Evolutionary conservation across 257 asterid species (phyloP), one percentile per base, ranked within the genome.

Genomic region (Leptodermis oblonga): DNA sequence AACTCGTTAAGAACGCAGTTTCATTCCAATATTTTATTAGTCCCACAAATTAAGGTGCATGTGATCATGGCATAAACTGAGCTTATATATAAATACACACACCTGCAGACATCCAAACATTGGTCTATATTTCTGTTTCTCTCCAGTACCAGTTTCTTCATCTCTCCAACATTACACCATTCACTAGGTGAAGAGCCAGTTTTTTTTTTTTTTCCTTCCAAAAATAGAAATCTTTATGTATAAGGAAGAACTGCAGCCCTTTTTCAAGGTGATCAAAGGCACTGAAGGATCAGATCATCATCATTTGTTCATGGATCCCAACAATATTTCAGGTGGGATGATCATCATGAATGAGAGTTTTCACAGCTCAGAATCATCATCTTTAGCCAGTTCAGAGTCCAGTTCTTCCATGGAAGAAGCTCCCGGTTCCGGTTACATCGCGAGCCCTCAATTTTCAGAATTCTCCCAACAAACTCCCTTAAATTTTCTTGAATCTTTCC

Each of bases 191-290:
- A 71, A 60, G 77, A 77, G 78, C 34, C 77, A 54, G 55, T 73
- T 76, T 48, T 77, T n/a, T n/a, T n/a, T n/a, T n/a, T n/a, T n/a
- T n/a, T 49, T 49, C 79, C 2, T n/a, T n/a, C 79, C 2, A 68
- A 80, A 62, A 54, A 74, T 76, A 77, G 81, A 79, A 52, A 72
- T 85, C 77, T 77, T 70, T 63, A 76, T 81, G 77, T 82, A 78
- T 62, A 86, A 79, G 75, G 86, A 82, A n/a, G n/a, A n/a, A n/a
- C n/a, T n/a, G n/a, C n/a, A n/a, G n/a, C n/a, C n/a, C n/a, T n/a
- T n/a, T n/a, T n/a, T n/a, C n/a, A n/a, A n/a, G n/a, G n/a, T n/a
- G n/a, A n/a, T n/a, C n/a, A n/a, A n/a, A n/a, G n/a, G n/a, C n/a
- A n/a, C n/a, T n/a, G n/a, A n/a, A n/a, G n/a, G n/a, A n/a, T n/a